Base-by-base conservation (phyloP, 2,329 filamentous ascomycete genomes). In the Aureobasidium subglaciale region DNA sequence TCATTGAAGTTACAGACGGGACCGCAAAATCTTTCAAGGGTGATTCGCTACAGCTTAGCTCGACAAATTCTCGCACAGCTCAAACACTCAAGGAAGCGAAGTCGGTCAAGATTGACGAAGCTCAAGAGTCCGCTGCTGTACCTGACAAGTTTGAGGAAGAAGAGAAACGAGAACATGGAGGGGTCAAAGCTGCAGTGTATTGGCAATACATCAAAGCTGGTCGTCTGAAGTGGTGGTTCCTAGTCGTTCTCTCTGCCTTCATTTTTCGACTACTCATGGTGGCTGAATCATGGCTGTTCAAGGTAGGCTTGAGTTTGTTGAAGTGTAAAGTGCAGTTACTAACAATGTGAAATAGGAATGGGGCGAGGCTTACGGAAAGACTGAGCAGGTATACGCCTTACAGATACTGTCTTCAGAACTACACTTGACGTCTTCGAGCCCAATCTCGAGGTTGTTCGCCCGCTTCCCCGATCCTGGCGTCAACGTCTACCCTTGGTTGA, bases 171-270 rank as follows among this genome's bases (percentile, higher is more conserved):
- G 85, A 81, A 0, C 80, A 88, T 58, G 90, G 90, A 16, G 84
- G 87, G 1, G 87, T 96, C 1, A 82, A 90, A 63, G 73, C 82
- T 10, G 78, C 78, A 6, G 85, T 95, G 0, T 96, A 95, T 65
- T 90, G 87, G 83, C 83, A 84, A 60, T 96, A 95, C 62, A 84
- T 95, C 71, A 87, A 84, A 68, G 88, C 90, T 5, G 90, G 90
- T 2, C 86, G 83, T 11, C 75, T 91, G 41, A 76, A 75, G 56
- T 89, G 85, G 75, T 96, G 90, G 90, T 67, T 72, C 3, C 63
- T 82, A 1, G 76, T 91, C 2, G 73, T 92, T 3, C 30, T 81
- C 1, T 73, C 84, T 11, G 82, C 91, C 58, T 69, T 79, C 5
- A 37, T 84, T 0, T 88, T 83, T 63, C 83, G 90, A 6, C 64